Evolutionary conservation across 169 alveolate genomes (phyloP).

Genomic region (Plasmodium gonderi): DNA sequence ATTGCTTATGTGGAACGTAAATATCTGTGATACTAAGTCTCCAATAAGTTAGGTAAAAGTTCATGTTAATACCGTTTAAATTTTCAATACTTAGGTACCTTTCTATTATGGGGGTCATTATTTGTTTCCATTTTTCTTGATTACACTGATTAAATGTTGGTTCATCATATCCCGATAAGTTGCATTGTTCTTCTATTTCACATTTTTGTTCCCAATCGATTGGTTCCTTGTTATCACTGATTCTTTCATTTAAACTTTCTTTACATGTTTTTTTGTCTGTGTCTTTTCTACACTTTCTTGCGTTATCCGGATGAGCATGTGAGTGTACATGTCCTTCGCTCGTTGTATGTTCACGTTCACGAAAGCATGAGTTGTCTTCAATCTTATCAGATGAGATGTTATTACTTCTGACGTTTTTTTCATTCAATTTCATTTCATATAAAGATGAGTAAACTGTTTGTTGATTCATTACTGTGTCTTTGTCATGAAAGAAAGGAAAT

Average conservation of each 20-base stretch:
- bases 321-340: too few species aligned
- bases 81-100: slow-evolving; percentile 31
- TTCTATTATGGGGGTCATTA: slow-evolving; percentile 7
- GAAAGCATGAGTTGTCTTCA: too few species aligned
- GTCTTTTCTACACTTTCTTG: too few species aligned
- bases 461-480: not conserved
- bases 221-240: too few species aligned
- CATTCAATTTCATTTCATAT: too few species aligned
- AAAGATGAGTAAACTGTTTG: not conserved
- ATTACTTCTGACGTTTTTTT: too few species aligned
- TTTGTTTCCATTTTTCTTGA: slow-evolving; percentile 7
- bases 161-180: not conserved
- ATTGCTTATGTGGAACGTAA: slow-evolving; percentile 62
- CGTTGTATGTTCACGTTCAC: too few species aligned
- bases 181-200: not conserved
- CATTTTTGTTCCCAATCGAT: too few species aligned
- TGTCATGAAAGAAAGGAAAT: slow-evolving; percentile 16
- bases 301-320: too few species aligned
- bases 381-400: too few species aligned
- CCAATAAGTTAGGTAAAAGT: slow-evolving; percentile 55
- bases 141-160: not conserved
- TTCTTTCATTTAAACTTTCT: too few species aligned
- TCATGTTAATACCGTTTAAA: slow-evolving; percentile 44
- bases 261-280: not conserved
- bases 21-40: slow-evolving; percentile 48